phyloP scores from a whole-genome alignment of 1,284 basidiomycete species.

The Sanghuangporus sanghuang region DNA sequence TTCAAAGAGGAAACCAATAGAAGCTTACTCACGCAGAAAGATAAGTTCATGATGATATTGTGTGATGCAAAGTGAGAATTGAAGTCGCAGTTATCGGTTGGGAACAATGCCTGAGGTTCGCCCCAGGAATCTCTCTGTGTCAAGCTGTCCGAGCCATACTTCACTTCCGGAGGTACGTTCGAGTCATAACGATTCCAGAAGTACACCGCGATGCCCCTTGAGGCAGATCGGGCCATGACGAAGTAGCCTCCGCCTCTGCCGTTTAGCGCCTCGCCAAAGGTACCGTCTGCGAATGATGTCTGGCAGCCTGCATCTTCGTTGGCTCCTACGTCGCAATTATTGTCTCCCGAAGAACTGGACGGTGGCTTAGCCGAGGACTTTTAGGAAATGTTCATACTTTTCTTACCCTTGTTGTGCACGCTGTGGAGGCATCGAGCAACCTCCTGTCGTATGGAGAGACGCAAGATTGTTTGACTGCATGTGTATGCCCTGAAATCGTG shows the following conservation, averaged over 20 bases:
- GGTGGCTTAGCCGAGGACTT: not conserved
- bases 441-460: conserved; percentile 47
- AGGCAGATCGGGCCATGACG: conserved; percentile 34
- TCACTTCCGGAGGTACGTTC: conserved; percentile 36
- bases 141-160: conserved; percentile 24
- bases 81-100: conserved; percentile 39
- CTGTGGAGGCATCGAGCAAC: conserved; percentile 37
- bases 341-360: conserved; percentile 28
- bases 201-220: conserved; percentile 44
- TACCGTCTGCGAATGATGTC: conserved; percentile 37
- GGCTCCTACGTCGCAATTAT: conserved; percentile 43
- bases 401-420: conserved; percentile 41
- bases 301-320: conserved; percentile 61
- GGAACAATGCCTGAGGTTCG: conserved; percentile 47
- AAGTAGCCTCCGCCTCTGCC: conserved; percentile 45
- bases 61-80: conserved; percentile 43
- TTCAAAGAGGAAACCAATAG: not conserved
- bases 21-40: conserved; percentile 42
- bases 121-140: conserved; percentile 36
- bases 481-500: conserved; percentile 38
- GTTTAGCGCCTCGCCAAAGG: conserved; percentile 51
- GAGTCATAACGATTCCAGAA: conserved; percentile 44
- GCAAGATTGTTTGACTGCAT: conserved; percentile 37
- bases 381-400: conserved; percentile 3
- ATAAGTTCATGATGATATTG: conserved; percentile 45